Percentiles rank a stretch among this genome's conserved stretches.
phyloP scores from a whole-genome alignment of 345 rosid genomes.

The Aethionema arabicum region DNA sequence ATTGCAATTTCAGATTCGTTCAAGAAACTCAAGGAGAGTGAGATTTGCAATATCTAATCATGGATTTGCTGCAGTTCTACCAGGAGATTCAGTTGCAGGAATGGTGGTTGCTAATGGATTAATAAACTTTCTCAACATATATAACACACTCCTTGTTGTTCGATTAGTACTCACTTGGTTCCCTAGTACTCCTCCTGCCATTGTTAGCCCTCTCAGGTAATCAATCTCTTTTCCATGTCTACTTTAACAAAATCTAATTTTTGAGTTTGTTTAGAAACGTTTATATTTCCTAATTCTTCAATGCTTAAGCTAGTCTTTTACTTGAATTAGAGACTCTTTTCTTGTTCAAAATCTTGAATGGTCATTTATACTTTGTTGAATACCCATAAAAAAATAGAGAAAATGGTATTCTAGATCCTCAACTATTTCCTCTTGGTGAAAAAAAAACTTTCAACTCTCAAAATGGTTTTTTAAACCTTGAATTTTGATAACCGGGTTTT shows the following conservation, averaged over 20 bases:
- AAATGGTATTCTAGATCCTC: too few species aligned
- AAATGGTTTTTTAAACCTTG: too few species aligned
- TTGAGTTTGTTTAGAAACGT: neutral
- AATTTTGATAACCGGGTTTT: too few species aligned
- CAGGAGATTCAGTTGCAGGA: slow-evolving; percentile 89
- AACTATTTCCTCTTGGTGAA: too few species aligned
- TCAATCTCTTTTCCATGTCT: neutral
- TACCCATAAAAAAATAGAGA: neutral
- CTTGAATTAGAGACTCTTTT: neutral
- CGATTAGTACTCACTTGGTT: slow-evolving; percentile 97
- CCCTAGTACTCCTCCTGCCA: slow-evolving; percentile 92
- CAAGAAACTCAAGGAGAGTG: slow-evolving; percentile 40
- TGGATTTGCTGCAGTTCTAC: slow-evolving; percentile 81
- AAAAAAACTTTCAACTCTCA: too few species aligned
- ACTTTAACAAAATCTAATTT: neutral
- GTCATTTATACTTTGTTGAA: neutral
- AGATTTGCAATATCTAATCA: slow-evolving; percentile 44
- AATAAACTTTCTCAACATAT: slow-evolving; percentile 71
- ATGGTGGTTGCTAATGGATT: slow-evolving; percentile 84
- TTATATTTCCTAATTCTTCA: neutral
- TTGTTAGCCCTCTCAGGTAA: slow-evolving; percentile 90
- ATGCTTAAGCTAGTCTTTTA: neutral
- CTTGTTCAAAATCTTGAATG: slow-evolving; percentile 5
- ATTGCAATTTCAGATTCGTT: slow-evolving; percentile 41
- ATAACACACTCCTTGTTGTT: slow-evolving; percentile 70